A percentile compares a stretch with the other conserved stretches of the same genome.
These are phyloP conservation scores for Berberis thunbergii DNA, from an alignment of 164 flowering plant genomes.

Conservation along the genomic window DNA sequence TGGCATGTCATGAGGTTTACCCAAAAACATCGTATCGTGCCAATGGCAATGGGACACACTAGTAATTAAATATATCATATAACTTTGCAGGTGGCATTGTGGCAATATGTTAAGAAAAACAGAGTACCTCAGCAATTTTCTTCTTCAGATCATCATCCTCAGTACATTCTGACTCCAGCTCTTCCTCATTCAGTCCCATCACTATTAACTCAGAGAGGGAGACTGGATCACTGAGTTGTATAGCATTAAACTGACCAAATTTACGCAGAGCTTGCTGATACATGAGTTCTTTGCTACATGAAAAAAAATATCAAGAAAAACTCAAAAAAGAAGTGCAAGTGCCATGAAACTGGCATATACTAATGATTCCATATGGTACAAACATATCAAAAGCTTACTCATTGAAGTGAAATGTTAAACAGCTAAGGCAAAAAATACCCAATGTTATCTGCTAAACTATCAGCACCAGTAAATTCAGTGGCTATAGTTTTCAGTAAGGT, in stretches of 20 bases:
- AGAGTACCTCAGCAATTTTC: constrained; percentile 74
- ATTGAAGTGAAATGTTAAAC: no score
- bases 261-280: constrained; percentile 90
- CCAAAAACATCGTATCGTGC: no score
- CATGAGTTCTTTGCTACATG: constrained; percentile 92
- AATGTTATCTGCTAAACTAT: no score
- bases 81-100: neutral
- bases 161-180: constrained; percentile 39
- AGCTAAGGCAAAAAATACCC: no score
- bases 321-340: neutral
- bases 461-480: no score
- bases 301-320: neutral
- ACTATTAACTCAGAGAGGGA: constrained; percentile 52
- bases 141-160: constrained; percentile 64
- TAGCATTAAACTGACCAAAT: constrained; percentile 91
- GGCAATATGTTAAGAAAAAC: neutral
- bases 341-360: no score
- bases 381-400: no score
- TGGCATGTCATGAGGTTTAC: no score
- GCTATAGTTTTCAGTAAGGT: no score
- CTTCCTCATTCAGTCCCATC: constrained; percentile 87
- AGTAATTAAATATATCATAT: no score
- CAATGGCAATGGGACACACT: no score
- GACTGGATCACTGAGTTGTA: constrained; percentile 87
- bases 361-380: no score